Percentiles rank a stretch among this genome's conserved stretches.
These are phyloP conservation scores for Phanerochaete carnosa DNA, from an alignment of 768 basidiomycete genomes.

Conservation along the genomic window DNA sequence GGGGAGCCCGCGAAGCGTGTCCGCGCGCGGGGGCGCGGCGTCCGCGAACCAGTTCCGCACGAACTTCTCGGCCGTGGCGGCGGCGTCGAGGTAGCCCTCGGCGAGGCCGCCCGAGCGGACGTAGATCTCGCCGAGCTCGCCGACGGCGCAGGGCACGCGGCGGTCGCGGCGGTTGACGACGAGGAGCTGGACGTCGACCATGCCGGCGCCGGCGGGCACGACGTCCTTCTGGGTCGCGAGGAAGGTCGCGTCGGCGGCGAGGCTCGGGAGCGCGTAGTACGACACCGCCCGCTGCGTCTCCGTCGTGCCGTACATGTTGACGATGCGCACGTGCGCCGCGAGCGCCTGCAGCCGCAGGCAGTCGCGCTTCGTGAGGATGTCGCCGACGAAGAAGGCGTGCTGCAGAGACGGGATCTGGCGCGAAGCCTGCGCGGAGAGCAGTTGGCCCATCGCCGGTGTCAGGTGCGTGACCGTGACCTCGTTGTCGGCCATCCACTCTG, in stretches of 20 bases:
- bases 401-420: conserved; percentile 79
- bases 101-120: conserved; percentile 94
- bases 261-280: conserved; percentile 89
- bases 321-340: conserved; percentile 87
- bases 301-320: conserved; percentile 99
- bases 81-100: conserved; percentile 87
- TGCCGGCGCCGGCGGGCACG: conserved; percentile 96
- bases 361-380: conserved; percentile 96
- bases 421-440: conserved; percentile 85
- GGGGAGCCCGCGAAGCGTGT: conserved; percentile 64
- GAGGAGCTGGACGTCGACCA: conserved; percentile 96
- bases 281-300: conserved; percentile 99
- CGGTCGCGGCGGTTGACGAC: conserved; percentile 91
- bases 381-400: conserved; percentile 99
- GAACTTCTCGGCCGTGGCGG: conserved; percentile 87
- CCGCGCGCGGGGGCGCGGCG: conserved; percentile 46
- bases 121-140: conserved; percentile 98
- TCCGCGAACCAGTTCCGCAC: conserved; percentile 88
- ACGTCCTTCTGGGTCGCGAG: conserved; percentile 93
- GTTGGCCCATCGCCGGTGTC: conserved; percentile 98
- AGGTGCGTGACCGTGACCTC: conserved; percentile 94
- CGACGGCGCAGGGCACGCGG: conserved; percentile 84
- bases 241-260: conserved; percentile 84
- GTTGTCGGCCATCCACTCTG: conserved; percentile 96
- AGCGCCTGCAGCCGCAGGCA: conserved; percentile 91